Conservation (phyloP, 495 filamentous ascomycete species). For the Articulospora tetracladia region DNA sequence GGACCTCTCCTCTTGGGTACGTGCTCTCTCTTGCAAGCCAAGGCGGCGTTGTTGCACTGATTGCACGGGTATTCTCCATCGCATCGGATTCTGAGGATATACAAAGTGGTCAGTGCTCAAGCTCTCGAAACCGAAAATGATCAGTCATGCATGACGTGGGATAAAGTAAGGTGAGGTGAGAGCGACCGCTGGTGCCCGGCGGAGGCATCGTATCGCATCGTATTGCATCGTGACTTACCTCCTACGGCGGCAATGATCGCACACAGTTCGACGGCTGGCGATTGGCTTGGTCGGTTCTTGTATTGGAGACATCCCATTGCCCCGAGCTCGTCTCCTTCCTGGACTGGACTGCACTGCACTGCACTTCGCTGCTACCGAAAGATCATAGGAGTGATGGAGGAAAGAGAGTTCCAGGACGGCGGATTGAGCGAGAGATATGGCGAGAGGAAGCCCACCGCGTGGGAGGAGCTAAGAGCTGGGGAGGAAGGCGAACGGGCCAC, state of each 20-base stretch:
- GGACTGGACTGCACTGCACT: no score
- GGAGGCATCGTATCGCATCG: no score
- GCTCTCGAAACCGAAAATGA: background rate
- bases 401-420: slow-evolving; percentile 1
- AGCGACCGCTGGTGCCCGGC: no score
- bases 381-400: slow-evolving; percentile 4
- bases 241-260: slow-evolving; percentile 31
- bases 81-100: slow-evolving; percentile 28
- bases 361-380: slow-evolving; percentile 1
- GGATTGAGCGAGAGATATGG: slow-evolving; percentile 29
- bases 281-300: slow-evolving; percentile 15
- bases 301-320: slow-evolving; percentile 19
- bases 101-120: slow-evolving; percentile 15
- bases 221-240: slow-evolving; percentile 18
- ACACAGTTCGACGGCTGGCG: slow-evolving; percentile 24
- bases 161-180: no score
- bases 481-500: background rate
- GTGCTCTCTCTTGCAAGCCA: slow-evolving; percentile 34
- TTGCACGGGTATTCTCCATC: slow-evolving; percentile 31
- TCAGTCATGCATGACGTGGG: background rate
- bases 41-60: slow-evolving; percentile 27
- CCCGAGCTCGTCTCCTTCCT: background rate
- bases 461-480: background rate
- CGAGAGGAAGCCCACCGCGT: slow-evolving; percentile 9
- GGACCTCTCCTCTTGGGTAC: slow-evolving; percentile 33